phyloP scores from a whole-genome alignment of 2,329 filamentous ascomycete genomes.

The Epichloe sp. region DNA sequence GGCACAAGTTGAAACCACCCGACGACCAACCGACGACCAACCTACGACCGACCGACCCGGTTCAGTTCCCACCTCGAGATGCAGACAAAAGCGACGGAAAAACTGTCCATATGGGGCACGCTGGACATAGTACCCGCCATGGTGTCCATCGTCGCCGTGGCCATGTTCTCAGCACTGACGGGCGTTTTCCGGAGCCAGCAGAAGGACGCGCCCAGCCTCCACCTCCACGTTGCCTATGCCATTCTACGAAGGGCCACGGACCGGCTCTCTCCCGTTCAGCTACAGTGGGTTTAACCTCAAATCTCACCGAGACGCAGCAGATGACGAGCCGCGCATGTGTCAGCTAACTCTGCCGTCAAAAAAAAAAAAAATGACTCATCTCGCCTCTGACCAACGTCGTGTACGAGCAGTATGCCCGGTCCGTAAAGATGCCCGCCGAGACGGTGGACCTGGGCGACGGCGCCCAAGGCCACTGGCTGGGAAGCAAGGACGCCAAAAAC shows the following conservation, averaged over 20 bases:
- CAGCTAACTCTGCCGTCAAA: neutral
- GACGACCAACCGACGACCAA: too few relatives aligned
- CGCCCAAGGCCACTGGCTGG: slow-evolving; percentile 12
- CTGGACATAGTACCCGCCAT: slow-evolving; percentile 11
- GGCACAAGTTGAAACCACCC: too few relatives aligned
- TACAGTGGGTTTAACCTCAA: slow-evolving; percentile 7
- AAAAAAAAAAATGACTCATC: slow-evolving; percentile 5
- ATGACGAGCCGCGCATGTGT: neutral
- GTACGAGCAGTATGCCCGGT: slow-evolving; percentile 10
- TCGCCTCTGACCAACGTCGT: slow-evolving; percentile 9
- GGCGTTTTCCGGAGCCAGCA: slow-evolving; percentile 6
- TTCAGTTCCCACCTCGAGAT: neutral
- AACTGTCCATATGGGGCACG: slow-evolving; percentile 5
- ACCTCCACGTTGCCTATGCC: slow-evolving; percentile 12
- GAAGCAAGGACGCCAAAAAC: slow-evolving; percentile 9
- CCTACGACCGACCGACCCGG: too few relatives aligned
- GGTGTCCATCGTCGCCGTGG: slow-evolving; percentile 6
- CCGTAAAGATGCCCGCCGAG: slow-evolving; percentile 5
- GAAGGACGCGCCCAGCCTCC: slow-evolving; percentile 10
- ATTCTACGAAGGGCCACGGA: slow-evolving; percentile 8
- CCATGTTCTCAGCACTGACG: slow-evolving; percentile 6
- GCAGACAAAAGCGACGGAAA: neutral
- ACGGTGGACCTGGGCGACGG: slow-evolving; percentile 10
- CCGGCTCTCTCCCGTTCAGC: slow-evolving; percentile 9
- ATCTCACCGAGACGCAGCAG: neutral